Conservation (phyloP, 2,329 filamentous ascomycete genomes). For the Scytalidium lignicola region DNA sequence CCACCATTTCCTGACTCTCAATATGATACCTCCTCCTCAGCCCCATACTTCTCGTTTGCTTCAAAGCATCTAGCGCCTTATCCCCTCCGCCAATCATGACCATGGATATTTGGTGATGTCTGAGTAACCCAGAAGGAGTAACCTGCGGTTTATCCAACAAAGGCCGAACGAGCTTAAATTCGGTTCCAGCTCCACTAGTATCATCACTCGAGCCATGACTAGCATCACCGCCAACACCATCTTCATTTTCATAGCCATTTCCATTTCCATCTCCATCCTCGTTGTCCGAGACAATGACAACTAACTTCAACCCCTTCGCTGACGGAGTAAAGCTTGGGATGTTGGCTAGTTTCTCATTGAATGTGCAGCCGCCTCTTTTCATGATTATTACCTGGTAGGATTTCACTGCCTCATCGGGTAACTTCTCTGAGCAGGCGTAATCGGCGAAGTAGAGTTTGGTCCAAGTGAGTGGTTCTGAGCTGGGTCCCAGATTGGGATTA, state of each 20-base stretch:
- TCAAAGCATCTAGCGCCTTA: conserved; percentile 59
- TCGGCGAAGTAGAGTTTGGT: conserved; percentile 65
- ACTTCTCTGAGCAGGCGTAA: conserved; percentile 53
- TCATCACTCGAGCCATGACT: no score
- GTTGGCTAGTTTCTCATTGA: conserved; percentile 74
- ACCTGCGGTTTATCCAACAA: conserved; percentile 69
- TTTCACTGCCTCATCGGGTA: conserved; percentile 46
- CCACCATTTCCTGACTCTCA: conserved; percentile 71
- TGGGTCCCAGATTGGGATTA: conserved; percentile 29
- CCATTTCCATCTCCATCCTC: conserved; percentile 19
- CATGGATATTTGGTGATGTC: conserved; percentile 66
- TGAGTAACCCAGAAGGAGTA: conserved; percentile 28
- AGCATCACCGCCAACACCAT: conserved; percentile 13
- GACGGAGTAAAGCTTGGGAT: conserved; percentile 73
- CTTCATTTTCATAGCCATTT: conserved; percentile 26
- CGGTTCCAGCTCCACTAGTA: conserved; percentile 29
- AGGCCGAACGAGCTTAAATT: conserved; percentile 45
- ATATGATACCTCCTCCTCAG: conserved; percentile 75
- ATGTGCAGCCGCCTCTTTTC: conserved; percentile 76
- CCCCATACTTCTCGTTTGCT: conserved; percentile 61
- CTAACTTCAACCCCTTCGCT: conserved; percentile 63
- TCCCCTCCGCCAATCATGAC: conserved; percentile 74
- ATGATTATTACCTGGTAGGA: conserved; percentile 75
- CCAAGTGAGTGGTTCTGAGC: conserved; percentile 54
- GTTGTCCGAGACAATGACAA: conserved; percentile 67